Evolutionary conservation across 2,329 filamentous ascomycete species (phyloP).

Genomic region (Xylariomycetidae sp.): DNA sequence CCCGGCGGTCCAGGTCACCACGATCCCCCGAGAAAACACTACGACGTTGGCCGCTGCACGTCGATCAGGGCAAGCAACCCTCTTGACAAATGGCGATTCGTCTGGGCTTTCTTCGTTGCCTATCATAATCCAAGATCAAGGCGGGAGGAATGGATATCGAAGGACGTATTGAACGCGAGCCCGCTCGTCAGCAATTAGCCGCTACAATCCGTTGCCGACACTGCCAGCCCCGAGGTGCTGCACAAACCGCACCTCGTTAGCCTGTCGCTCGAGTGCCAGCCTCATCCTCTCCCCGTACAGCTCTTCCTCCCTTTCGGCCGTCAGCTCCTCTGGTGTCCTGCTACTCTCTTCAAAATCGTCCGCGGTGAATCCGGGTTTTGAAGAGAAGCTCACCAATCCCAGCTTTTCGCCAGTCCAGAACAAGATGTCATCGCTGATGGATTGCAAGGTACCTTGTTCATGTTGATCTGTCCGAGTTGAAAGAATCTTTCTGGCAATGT

Average conservation of each 20-base stretch:
- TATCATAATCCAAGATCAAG: no score
- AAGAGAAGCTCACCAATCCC: conserved; percentile 64
- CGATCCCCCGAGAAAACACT: no score
- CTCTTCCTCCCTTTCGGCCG: conserved; percentile 51
- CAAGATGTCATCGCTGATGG: conserved; percentile 64
- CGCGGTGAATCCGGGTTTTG: conserved; percentile 41
- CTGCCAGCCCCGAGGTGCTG: conserved; percentile 56
- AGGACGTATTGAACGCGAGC: no score
- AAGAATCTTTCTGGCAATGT: conserved; percentile 76
- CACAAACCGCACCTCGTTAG: conserved; percentile 73
- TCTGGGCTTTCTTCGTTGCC: no score
- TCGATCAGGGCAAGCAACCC: no score
- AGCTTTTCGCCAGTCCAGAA: conserved; percentile 87
- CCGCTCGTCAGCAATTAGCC: conserved; percentile 4
- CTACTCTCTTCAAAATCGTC: conserved; percentile 47
- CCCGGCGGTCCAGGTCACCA: no score
- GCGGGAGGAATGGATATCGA: no score
- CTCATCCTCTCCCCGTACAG: conserved; percentile 69
- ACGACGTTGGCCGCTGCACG: no score
- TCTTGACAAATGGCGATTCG: no score
- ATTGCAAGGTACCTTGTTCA: conserved; percentile 12
- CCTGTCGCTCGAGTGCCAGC: conserved; percentile 68
- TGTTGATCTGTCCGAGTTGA: conserved; percentile 45
- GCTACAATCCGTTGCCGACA: conserved; percentile 18
- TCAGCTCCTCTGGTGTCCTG: conserved; percentile 41